Conservation (phyloP, 257 asterid species). For the Lantana camara region DNA sequence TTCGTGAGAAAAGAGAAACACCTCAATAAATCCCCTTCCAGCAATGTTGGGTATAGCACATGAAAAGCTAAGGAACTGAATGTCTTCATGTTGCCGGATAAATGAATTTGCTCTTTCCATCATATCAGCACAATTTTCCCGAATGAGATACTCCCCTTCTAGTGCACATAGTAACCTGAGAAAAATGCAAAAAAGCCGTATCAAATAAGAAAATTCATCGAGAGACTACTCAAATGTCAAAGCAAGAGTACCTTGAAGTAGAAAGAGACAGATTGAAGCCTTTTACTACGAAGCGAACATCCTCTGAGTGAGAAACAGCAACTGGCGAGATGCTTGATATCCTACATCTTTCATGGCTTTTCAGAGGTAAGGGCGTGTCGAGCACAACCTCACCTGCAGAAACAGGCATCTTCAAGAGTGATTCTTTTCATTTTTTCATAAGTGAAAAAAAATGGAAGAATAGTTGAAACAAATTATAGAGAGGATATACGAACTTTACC, state of each 20-base stretch:
- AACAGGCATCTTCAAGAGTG: conserved; percentile 17
- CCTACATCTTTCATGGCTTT: conserved; percentile 49
- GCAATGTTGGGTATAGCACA: conserved; percentile 64
- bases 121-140: conserved; percentile 58
- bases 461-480: conserved; percentile 12
- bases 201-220: conserved; percentile 14
- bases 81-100: conserved; percentile 41
- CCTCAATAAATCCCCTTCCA: conserved; percentile 99
- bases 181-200: conserved; percentile 23
- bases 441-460: conserved; percentile 7
- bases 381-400: conserved; percentile 77
- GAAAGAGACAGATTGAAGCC: conserved; percentile 69
- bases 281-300: conserved; percentile 67
- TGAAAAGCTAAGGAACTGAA: conserved; percentile 71
- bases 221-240: conserved; percentile 5
- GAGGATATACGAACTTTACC: conserved; percentile 46
- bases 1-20: conserved; percentile 24
- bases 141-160: conserved; percentile 74
- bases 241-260: conserved; percentile 66
- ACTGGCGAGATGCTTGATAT: conserved; percentile 77
- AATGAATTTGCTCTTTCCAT: conserved; percentile 43
- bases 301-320: conserved; percentile 75
- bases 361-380: conserved; percentile 57
- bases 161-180: conserved; percentile 73
- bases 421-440: background rate